Conservation (phyloP, 1,284 basidiomycete genomes). For the Ustilago lituana region DNA sequence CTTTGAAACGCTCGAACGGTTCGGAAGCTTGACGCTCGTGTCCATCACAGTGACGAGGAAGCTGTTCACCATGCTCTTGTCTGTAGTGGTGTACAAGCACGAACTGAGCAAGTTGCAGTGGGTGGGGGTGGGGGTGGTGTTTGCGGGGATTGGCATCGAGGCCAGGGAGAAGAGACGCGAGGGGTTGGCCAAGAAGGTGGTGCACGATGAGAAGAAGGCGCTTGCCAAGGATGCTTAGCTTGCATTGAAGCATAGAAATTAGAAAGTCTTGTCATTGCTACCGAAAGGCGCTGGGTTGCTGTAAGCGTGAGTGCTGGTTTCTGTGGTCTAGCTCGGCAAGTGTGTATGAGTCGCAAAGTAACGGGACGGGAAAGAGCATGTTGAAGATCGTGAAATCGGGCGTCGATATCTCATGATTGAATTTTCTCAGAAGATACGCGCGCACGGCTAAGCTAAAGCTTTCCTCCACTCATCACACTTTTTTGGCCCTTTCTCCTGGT, state of each 20-base stretch:
- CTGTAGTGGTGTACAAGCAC: constrained; percentile 91
- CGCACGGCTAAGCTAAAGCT: constrained; percentile 1
- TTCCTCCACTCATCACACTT: too few relatives aligned
- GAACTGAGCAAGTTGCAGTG: constrained; percentile 85
- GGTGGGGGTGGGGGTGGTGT: constrained; percentile 88
- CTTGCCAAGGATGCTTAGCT: constrained; percentile 40
- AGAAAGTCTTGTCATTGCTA: too few relatives aligned
- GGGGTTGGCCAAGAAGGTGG: constrained; percentile 44
- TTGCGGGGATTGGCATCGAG: constrained; percentile 91
- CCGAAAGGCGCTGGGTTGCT: too few relatives aligned
- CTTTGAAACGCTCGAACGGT: constrained; percentile 95
- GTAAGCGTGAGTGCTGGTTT: too few relatives aligned
- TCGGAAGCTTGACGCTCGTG: constrained; percentile 84
- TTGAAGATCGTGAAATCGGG: constrained; percentile 1
- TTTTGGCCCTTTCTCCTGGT: background rate
- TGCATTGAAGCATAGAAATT: too few relatives aligned
- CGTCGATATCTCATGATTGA: background rate
- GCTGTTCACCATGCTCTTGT: constrained; percentile 96
- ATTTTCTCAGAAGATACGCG: too few relatives aligned
- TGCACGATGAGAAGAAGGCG: constrained; percentile 32
- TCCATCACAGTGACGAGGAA: constrained; percentile 78
- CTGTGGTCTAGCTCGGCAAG: too few relatives aligned
- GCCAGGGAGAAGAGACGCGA: constrained; percentile 72
- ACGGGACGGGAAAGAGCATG: background rate
- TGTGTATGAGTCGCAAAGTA: background rate